phyloP scores from a whole-genome alignment of 495 filamentous ascomycete species.

The Neurospora terricola region DNA sequence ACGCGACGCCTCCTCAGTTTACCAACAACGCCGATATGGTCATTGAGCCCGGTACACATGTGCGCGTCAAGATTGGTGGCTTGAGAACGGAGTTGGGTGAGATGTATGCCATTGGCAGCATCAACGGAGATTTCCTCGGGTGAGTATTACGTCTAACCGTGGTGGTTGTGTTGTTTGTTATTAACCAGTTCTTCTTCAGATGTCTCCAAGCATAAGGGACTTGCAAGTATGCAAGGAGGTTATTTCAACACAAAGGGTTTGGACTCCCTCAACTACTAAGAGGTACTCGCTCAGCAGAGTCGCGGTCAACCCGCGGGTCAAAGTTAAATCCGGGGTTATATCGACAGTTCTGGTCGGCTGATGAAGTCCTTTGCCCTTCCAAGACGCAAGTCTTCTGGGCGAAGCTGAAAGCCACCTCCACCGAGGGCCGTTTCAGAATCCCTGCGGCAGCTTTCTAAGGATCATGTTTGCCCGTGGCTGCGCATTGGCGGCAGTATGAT shows the following conservation, averaged over 20 bases:
- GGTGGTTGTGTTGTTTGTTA: background rate
- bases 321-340: background rate
- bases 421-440: background rate
- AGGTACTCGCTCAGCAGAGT: background rate
- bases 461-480: background rate
- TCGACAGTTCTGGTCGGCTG: background rate
- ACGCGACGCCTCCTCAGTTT: constrained; percentile 76
- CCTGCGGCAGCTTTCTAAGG: background rate
- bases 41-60: constrained; percentile 85
- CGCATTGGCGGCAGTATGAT: background rate
- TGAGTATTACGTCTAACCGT: constrained; percentile 10
- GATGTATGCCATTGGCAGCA: constrained; percentile 94
- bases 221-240: background rate
- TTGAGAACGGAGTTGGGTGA: constrained; percentile 82
- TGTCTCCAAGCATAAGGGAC: background rate
- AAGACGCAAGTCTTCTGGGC: background rate
- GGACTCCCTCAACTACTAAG: background rate
- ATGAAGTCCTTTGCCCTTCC: background rate
- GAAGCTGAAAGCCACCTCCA: background rate
- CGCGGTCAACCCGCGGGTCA: background rate
- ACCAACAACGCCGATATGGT: constrained; percentile 83
- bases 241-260: background rate
- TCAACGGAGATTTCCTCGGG: constrained; percentile 74
- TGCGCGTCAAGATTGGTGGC: constrained; percentile 88
- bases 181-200: background rate